Evolutionary conservation across 1,139 yeast species (phyloP), one percentile per base, ranked within the genome.

Genomic region (Diutina mesorugosa): DNA sequence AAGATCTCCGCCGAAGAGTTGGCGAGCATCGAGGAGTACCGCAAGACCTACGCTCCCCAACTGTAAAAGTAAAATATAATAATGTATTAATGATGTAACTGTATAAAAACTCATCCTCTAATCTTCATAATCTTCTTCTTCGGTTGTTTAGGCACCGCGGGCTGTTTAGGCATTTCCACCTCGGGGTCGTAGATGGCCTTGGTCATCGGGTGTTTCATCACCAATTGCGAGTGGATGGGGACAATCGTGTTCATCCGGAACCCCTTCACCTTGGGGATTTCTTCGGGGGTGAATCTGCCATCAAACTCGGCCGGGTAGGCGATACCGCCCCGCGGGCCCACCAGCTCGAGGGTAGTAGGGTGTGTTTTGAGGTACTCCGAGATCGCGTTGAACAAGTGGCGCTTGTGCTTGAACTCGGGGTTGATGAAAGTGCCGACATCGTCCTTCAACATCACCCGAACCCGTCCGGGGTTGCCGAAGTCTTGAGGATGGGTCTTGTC

Each of bases 381-480:
- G 55, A 93, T 76, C 51, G 77, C 75, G 54, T 77, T 75, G 67
- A 87, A 74, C 56, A 93, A 71, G 56, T 81, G 83, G 62, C 95
- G 81, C 68, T 91, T 91, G 63, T 80, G 84, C 54, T 71, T 70
- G 60, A 76, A 69, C 55, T 76, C 69, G 41, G 68, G 61, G 58
- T 74, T 75, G 10, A 65, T 67, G 3, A 70, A 65, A 35, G 72
- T 67, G 55, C 71, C 71, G 18, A 83, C 80, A 41, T 75, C 69
- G 55, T 64, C 65, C 64, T 82, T 84, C 48, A 87, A 63, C 55
- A 83, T 72, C 26, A 90, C 87, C 63, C 96, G 80, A 47, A 93
- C 93, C 64, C 98, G 79, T 14, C 99, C 99, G 1, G 97, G 95
- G 67, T 93, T 93, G 60, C 98, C 96, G 79, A 87, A 93, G 71